Evolutionary conservation across 495 filamentous ascomycete species (phyloP).

Genomic region (Geopyxis carbonaria): DNA sequence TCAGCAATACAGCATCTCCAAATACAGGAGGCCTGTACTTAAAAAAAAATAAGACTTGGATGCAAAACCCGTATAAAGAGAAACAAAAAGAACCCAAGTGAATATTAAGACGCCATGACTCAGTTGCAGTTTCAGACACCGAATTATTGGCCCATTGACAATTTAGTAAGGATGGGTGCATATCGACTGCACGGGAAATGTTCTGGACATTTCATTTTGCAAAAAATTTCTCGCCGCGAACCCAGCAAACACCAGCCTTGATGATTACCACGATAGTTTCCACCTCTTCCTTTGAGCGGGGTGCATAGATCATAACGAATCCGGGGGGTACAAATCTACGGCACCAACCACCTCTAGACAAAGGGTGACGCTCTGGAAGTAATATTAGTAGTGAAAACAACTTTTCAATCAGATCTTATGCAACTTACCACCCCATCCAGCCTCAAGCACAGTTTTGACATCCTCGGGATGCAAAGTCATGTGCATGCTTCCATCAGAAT

Average conservation of each 20-base stretch:
- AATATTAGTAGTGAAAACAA: background rate
- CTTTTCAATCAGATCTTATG: constrained; percentile 1
- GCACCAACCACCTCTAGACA: constrained; percentile 43
- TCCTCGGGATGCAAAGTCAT: constrained; percentile 62
- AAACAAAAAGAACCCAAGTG: too few species aligned
- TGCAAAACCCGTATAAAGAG: too few species aligned
- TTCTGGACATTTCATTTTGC: too few species aligned
- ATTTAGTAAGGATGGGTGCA: too few species aligned
- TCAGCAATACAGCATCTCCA: too few species aligned
- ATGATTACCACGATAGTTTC: constrained; percentile 53
- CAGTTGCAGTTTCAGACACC: too few species aligned
- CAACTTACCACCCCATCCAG: constrained; percentile 53
- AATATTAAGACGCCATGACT: too few species aligned
- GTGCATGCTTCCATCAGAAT: constrained; percentile 58
- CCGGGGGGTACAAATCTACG: constrained; percentile 44
- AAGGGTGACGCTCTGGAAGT: constrained; percentile 50
- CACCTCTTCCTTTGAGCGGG: constrained; percentile 50
- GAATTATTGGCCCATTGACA: too few species aligned
- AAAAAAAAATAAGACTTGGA: too few species aligned
- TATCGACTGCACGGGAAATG: too few species aligned
- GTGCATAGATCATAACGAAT: constrained; percentile 74
- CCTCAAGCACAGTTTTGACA: constrained; percentile 55
- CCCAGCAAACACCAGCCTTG: constrained; percentile 52
- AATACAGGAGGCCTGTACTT: too few species aligned
- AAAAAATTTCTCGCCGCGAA: constrained; percentile 28